Evolutionary conservation across 2,329 filamentous ascomycete species (phyloP), one percentile per base, ranked within the genome.

Genomic region (Neoarthrinium moseri): DNA sequence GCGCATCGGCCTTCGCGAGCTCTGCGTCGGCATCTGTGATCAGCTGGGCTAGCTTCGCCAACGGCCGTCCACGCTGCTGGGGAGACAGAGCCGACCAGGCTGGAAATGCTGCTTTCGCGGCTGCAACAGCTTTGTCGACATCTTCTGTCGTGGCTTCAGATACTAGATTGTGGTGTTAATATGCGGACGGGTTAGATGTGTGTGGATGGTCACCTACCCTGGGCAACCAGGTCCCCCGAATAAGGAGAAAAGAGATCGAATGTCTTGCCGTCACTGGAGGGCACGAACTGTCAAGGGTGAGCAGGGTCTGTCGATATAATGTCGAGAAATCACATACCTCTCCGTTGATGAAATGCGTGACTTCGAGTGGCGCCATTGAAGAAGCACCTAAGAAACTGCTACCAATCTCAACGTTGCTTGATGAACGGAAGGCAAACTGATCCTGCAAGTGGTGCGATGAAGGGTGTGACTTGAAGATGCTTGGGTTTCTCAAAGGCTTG

Each of bases 71-170:
- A 18, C 53, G 49, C 27, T 53, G 45, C n/a, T 34, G 20, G 13
- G 53, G 53, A 11, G 51, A 51, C 24, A 53, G 20, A 10, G 45
- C 39, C 34, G 45, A 48, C 57, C 57, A 60, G 10, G 54, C 55
- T 11, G 47, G 47, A 12, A 56, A 50, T 21, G 55, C 56, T 12
- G 46, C 48, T 35, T 54, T 42, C 2, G 57, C 57, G 13, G 56
- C 55, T 5, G 30, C 51, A 18, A 60, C 57, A 13, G 56, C 56
- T 15, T 29, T 45, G 41, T 60, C 49, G 20, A 59, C 54, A 52
- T 60, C 57, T 22, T 54, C 55, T 17, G 43, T 17, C 10, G 52
- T 50, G 12, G 56, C 54, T 29, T 49, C 47, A 17, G 47, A 46
- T 26, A 49, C 47, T 49, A 17, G 6, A 11, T 38, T 24, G 21